Evolutionary conservation across 345 rosid genomes (phyloP).

Genomic region (Turritis glabra): DNA sequence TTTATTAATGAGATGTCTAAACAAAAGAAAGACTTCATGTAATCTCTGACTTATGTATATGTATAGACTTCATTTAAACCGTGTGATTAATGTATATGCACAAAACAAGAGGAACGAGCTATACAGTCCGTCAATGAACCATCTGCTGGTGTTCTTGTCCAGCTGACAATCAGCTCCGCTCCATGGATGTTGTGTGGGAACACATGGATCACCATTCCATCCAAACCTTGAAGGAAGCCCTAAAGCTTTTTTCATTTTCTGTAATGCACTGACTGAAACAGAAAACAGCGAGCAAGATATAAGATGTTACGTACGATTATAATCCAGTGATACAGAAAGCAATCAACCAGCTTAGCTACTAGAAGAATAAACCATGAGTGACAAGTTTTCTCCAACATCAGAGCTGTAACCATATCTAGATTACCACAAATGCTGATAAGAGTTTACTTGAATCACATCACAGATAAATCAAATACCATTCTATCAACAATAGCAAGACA

Average conservation of each 20-base stretch:
- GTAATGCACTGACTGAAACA: conserved; percentile 71
- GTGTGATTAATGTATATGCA: neutral
- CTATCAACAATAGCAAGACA: neutral
- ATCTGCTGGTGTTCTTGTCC: conserved; percentile 62
- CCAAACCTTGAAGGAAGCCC: conserved; percentile 91
- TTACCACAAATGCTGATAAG: neutral
- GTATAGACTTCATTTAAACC: neutral
- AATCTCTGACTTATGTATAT: conserved; percentile 2
- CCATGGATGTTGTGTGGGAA: conserved; percentile 99
- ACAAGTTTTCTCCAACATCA: neutral
- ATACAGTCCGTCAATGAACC: conserved; percentile 99
- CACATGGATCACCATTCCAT: conserved; percentile 99
- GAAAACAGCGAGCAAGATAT: conserved; percentile 31
- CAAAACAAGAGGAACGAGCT: conserved; percentile 6
- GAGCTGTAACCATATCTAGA: neutral
- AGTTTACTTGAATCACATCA: neutral
- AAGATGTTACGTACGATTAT: neutral
- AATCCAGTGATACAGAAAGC: neutral
- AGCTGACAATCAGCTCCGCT: conserved; percentile 85
- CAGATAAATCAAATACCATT: neutral
- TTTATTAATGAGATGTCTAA: neutral
- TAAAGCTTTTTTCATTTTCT: conserved; percentile 64
- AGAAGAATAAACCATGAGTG: neutral
- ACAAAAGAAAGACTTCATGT: neutral
- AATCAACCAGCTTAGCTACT: neutral